Evolutionary conservation across 139 green algal genomes (phyloP).

Genomic region (Auxenochlorella pyrenoidosa): DNA sequence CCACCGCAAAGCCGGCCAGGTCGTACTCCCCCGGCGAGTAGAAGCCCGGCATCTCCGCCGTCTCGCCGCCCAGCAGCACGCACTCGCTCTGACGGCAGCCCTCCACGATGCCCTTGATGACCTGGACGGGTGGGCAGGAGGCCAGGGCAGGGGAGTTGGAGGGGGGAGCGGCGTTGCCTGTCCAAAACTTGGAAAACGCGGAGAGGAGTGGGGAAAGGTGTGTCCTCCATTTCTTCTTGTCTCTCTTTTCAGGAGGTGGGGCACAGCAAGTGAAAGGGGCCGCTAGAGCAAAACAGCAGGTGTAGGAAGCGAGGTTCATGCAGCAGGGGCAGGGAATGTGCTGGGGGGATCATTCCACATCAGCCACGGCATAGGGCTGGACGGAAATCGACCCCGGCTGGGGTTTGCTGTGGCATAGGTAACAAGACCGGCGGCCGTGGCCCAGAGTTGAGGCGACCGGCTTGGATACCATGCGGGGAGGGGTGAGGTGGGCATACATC

Average conservation of each 20-base stretch:
- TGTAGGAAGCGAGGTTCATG: too few relatives aligned
- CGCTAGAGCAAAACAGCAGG: too few relatives aligned
- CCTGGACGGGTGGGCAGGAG: constrained; percentile 51
- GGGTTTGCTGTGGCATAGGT: constrained; percentile 30
- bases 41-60: constrained; percentile 98
- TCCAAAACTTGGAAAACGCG: not conserved
- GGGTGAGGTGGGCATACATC: too few relatives aligned
- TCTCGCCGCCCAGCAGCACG: constrained; percentile 94
- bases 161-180: too few relatives aligned
- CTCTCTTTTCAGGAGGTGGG: too few relatives aligned
- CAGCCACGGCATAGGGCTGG: constrained; percentile 24
- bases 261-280: too few relatives aligned
- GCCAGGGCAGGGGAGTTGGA: not conserved
- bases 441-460: not conserved
- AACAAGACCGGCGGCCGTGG: constrained; percentile 32
- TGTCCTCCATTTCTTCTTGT: too few relatives aligned
- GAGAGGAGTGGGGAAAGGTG: not conserved
- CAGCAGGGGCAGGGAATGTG: constrained; percentile 15
- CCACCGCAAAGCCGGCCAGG: constrained; percentile 97
- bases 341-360: constrained; percentile 53
- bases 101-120: constrained; percentile 97
- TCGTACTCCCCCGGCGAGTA: constrained; percentile 98
- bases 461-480: constrained; percentile 26
- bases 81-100: constrained; percentile 93
- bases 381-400: constrained; percentile 42